These are phyloP conservation scores for Ananas comosus DNA, from an alignment of 176 grass and related monocot species.

Conservation along the genomic window DNA sequence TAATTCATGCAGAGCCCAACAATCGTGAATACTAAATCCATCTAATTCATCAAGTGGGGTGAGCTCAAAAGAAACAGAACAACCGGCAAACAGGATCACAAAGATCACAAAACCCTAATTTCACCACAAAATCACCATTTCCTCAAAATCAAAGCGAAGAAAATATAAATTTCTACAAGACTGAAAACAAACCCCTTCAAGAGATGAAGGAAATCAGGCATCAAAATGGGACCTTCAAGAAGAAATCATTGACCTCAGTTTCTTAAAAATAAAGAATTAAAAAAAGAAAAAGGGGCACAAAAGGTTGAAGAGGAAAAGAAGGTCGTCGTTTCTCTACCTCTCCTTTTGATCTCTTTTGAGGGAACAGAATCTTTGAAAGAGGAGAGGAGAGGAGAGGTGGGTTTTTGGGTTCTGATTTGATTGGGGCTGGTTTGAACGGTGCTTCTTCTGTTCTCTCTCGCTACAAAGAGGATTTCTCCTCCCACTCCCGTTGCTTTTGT, in stretches of 20 bases:
- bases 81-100: not conserved
- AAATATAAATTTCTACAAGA: conserved; percentile 8
- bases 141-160: not conserved
- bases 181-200: conserved; percentile 9
- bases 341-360: conserved; percentile 21
- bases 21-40: not conserved
- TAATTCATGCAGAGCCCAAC: not conserved
- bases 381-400: conserved; percentile 13
- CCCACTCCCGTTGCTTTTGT: too few species aligned
- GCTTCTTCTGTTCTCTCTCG: too few species aligned
- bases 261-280: conserved; percentile 7
- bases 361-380: conserved; percentile 21
- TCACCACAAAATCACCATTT: not conserved
- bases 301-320: not conserved
- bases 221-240: conserved; percentile 18
- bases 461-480: too few species aligned
- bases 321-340: conserved; percentile 14
- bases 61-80: not conserved
- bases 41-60: not conserved
- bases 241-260: conserved; percentile 9
- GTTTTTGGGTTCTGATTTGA: conserved; percentile 20
- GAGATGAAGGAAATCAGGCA: conserved; percentile 20
- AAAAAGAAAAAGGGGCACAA: not conserved
- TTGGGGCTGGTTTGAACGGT: not conserved
- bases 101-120: conserved; percentile 8